phyloP scores from a whole-genome alignment of 2,329 filamentous ascomycete genomes.

The Penicillium glabrum region DNA sequence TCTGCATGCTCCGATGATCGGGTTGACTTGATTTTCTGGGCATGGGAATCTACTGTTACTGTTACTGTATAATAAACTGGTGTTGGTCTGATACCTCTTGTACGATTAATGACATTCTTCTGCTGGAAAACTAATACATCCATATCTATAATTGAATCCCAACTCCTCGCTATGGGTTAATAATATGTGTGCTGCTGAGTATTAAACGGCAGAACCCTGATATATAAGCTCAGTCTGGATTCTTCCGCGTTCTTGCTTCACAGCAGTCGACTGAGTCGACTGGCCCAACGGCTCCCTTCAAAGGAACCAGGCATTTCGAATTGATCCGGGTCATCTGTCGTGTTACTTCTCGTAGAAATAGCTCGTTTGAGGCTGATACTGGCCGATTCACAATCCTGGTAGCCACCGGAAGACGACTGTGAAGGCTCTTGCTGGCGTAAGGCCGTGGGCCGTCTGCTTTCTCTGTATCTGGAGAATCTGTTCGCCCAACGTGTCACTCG shows the following conservation, averaged over 20 bases:
- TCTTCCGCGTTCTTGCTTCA: not conserved
- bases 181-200: conserved; percentile 9
- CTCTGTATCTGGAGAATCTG: conserved; percentile 13
- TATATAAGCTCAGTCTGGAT: not conserved
- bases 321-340: conserved; percentile 27
- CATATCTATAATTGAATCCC: conserved; percentile 12
- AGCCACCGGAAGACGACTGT: conserved; percentile 8
- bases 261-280: conserved; percentile 20
- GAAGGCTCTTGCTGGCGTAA: conserved; percentile 8
- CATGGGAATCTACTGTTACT: not conserved
- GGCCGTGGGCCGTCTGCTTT: conserved; percentile 9
- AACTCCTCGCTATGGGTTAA: conserved; percentile 12
- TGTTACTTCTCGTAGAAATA: conserved; percentile 15
- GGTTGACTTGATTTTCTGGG: not conserved
- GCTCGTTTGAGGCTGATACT: conserved; percentile 10
- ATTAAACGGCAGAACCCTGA: not conserved
- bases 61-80: conserved; percentile 14
- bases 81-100: conserved; percentile 28
- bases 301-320: conserved; percentile 26
- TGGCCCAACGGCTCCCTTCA: conserved; percentile 25
- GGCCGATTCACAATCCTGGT: conserved; percentile 10
- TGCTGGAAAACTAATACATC: conserved; percentile 8
- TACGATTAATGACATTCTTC: conserved; percentile 32
- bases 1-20: not conserved
- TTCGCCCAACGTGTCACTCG: conserved; percentile 12